Percentiles rank a stretch among this genome's conserved stretches.
Conservation (phyloP, 805 yeast genomes). For the Wickerhamomyces subpelliculosus region DNA sequence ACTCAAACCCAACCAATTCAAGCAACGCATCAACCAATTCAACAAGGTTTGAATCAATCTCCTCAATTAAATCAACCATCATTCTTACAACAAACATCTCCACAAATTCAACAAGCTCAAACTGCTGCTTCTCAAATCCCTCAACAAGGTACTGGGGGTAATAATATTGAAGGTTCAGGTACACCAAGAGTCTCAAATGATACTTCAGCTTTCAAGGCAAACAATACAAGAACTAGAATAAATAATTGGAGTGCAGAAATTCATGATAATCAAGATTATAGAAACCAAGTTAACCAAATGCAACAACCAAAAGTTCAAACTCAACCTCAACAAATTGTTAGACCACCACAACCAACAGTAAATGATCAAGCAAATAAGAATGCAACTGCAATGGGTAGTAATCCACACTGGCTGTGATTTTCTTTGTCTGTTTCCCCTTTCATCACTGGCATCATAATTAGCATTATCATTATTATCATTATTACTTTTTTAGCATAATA, state of each 20-base stretch:
- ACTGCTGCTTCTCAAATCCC: neutral
- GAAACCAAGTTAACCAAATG: too few relatives aligned
- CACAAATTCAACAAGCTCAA: slow-evolving; percentile 1
- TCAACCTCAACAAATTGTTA: slow-evolving; percentile 5
- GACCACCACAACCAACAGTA: neutral
- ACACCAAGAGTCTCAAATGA: too few relatives aligned
- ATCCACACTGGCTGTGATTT: slow-evolving; percentile 22
- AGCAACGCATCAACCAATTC: slow-evolving; percentile 6
- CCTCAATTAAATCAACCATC: neutral
- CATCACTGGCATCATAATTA: too few relatives aligned
- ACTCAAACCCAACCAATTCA: slow-evolving; percentile 1
- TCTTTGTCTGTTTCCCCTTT: neutral
- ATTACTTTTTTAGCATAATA: too few relatives aligned
- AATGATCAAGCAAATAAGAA: neutral
- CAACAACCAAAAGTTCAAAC: slow-evolving; percentile 15
- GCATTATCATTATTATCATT: too few relatives aligned
- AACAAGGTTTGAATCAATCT: neutral
- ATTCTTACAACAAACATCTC: slow-evolving; percentile 2
- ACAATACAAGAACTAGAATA: neutral
- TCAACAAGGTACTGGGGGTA: neutral
- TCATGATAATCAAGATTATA: neutral
- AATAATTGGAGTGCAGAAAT: neutral
- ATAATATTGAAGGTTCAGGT: too few relatives aligned
- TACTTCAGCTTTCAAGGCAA: too few relatives aligned
- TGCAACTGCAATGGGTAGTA: slow-evolving; percentile 8